A percentile compares a stretch with the other conserved stretches of the same genome.
These are phyloP conservation scores for Rhododendron griersonianum DNA, from an alignment of 148 eudicot species.

Conservation along the genomic window DNA sequence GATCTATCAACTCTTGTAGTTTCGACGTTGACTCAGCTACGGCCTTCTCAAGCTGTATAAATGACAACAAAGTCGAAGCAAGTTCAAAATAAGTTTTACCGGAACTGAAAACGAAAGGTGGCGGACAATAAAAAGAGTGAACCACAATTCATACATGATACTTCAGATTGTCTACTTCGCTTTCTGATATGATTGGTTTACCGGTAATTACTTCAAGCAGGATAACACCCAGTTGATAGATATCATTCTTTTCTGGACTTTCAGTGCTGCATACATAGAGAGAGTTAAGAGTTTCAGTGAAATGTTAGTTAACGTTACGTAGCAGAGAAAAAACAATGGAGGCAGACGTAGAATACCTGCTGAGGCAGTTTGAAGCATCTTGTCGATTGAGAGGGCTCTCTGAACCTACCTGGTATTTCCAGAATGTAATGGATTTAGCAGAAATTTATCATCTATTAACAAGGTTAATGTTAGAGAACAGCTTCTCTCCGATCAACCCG, in stretches of 20 bases:
- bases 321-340: background rate
- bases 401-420: slow-evolving; percentile 35
- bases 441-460: background rate
- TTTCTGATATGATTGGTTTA: slow-evolving; percentile 55
- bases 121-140: background rate
- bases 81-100: background rate
- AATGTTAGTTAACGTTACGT: background rate
- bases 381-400: slow-evolving; percentile 48
- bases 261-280: slow-evolving; percentile 11
- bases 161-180: slow-evolving; percentile 44
- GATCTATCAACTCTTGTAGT: slow-evolving; percentile 51
- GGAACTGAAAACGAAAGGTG: background rate
- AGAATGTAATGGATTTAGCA: background rate
- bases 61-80: background rate
- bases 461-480: background rate
- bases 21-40: slow-evolving; percentile 71
- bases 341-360: slow-evolving; percentile 12
- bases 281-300: background rate
- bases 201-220: slow-evolving; percentile 76
- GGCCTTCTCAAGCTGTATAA: slow-evolving; percentile 62
- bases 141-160: slow-evolving; percentile 41
- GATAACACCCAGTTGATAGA: slow-evolving; percentile 66
- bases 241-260: slow-evolving; percentile 66
- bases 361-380: slow-evolving; percentile 16
- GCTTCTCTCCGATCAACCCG: background rate